These are phyloP conservation scores for Cyclotella kingstonii DNA, from an alignment of 108 stramenopile species.

Conservation along the genomic window DNA sequence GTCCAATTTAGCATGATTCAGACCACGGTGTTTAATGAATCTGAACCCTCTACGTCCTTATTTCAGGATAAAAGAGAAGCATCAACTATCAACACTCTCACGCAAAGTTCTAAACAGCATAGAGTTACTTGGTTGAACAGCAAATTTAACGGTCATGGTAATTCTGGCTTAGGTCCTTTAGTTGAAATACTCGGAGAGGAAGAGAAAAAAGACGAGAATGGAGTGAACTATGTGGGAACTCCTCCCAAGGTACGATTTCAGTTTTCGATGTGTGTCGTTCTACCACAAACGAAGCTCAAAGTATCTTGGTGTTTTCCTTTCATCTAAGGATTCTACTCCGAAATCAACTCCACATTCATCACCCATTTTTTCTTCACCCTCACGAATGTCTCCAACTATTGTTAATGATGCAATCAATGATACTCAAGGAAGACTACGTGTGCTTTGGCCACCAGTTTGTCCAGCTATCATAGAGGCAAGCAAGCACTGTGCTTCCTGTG, in stretches of 20 bases:
- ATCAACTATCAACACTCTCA: not conserved
- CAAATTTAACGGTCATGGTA: not conserved
- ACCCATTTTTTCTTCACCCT: slow-evolving; percentile 33
- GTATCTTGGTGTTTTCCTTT: not conserved
- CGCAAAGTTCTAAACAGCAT: not conserved
- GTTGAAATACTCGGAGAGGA: slow-evolving; percentile 57
- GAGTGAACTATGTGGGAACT: not conserved
- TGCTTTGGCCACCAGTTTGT: slow-evolving; percentile 80
- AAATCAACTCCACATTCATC: slow-evolving; percentile 21
- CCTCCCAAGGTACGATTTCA: slow-evolving; percentile 2
- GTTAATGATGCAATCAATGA: not conserved
- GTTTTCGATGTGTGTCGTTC: not conserved
- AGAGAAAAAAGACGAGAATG: slow-evolving; percentile 37
- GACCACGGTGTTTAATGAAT: slow-evolving; percentile 14
- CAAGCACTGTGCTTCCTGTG: slow-evolving; percentile 52
- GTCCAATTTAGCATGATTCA: slow-evolving; percentile 56
- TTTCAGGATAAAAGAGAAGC: not conserved
- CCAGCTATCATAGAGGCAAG: slow-evolving; percentile 52
- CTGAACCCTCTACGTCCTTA: not conserved
- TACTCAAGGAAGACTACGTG: slow-evolving; percentile 47
- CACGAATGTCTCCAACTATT: not conserved
- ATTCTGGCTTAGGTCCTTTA: slow-evolving; percentile 13
- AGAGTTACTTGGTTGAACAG: slow-evolving; percentile 38
- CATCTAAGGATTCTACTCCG: slow-evolving; percentile 1
- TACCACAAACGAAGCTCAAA: not conserved